Base-by-base conservation (phyloP, 768 basidiomycete species). In the Collybia sordida region DNA sequence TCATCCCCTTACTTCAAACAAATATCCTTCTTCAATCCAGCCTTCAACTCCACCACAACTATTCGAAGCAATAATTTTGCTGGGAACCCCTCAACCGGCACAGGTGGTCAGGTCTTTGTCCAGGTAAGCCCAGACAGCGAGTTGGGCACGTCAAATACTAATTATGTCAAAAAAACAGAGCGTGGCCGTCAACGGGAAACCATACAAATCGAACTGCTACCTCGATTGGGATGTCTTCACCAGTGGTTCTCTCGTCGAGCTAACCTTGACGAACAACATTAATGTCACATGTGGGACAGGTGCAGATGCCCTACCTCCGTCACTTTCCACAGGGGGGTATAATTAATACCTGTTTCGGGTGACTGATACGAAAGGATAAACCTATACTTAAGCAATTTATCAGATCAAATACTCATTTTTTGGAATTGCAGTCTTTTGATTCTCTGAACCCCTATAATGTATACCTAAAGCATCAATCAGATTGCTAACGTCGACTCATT, bases 141-240 rank as follows among this genome's bases (percentile, higher is more conserved):
- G 11, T 31, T 11, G 14, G 9, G 3, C 14, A 2, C 11, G 31
- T 6, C 11, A 12, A 21, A 40, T 28, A 7, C 25, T 22, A 12
- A 18, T 21, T 15, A 35, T 43, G 6, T 19, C 17, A 21, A 4
- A 31, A 31, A 31, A 25, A 28, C 52, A 85, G 83, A 79, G 72
- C 56, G 81, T 85, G 6, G 75, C 70, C 9, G 76, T 85, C 22
- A 74, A 85, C 52, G 82, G 82, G 4, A 60, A 72, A 49, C 69
- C 73, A 9, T 84, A 81, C 72, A 76, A 80, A 52, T 83, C 83
- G 2, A 85, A 76, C 57, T 86, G 84, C 50, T 86, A 75, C 57
- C 64, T 86, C 41, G 82, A 85, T 24, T 86, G 82, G 82, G 80
- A 82, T 43, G 77, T 79, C n/a, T 86, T 85, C 55, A 69, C 67